phyloP scores from a whole-genome alignment of 2,329 filamentous ascomycete genomes.

The Neopestalotiopsis sp. region DNA sequence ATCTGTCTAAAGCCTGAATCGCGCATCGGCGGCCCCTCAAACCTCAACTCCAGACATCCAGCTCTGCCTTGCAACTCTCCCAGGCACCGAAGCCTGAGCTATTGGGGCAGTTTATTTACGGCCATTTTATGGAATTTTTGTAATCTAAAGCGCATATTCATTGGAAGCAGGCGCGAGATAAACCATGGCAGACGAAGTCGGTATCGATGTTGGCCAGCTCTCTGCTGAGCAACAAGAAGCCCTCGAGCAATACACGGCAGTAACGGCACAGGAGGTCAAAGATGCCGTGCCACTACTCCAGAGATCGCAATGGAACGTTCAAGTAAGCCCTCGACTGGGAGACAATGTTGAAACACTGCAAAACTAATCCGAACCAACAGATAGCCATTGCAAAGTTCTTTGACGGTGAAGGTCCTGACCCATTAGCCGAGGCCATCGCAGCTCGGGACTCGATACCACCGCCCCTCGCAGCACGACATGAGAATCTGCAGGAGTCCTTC shows the following conservation, averaged over 20 bases:
- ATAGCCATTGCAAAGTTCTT: constrained; percentile 98
- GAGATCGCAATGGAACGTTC: constrained; percentile 94
- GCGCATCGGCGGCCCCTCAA: neutral
- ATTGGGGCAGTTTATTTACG: neutral
- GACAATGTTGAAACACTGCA: neutral
- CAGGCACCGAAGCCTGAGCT: neutral
- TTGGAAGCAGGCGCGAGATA: neutral
- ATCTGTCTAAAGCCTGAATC: neutral
- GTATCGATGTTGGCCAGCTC: constrained; percentile 71
- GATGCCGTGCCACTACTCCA: constrained; percentile 81
- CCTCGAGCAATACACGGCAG: constrained; percentile 84
- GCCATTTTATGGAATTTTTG: neutral
- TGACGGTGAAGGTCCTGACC: constrained; percentile 89
- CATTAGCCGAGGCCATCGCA: constrained; percentile 76
- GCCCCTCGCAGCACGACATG: constrained; percentile 64
- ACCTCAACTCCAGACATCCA: neutral
- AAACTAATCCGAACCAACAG: constrained; percentile 47
- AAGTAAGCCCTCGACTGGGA: constrained; percentile 55
- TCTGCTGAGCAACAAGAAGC: constrained; percentile 80
- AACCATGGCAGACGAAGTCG: constrained; percentile 49
- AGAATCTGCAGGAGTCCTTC: constrained; percentile 74
- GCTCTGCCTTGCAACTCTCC: neutral
- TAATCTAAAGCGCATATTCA: neutral
- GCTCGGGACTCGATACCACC: constrained; percentile 67
- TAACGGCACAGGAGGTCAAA: constrained; percentile 82